Conservation (phyloP, 352 stramenopile genomes). For the Stephanocyclus meneghinianus region DNA sequence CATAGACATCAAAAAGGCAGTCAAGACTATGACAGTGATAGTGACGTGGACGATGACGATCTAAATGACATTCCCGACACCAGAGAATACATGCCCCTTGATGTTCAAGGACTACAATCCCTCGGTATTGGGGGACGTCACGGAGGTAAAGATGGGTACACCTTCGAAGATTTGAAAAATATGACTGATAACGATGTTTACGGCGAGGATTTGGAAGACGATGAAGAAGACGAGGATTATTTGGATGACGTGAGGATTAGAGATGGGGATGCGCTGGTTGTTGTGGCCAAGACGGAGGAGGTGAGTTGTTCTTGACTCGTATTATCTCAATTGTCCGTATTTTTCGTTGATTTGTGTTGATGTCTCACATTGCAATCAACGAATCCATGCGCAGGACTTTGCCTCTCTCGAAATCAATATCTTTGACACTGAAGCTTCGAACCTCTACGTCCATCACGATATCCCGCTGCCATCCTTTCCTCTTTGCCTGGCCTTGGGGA, state of each 20-base stretch:
- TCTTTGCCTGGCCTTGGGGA: slow-evolving; percentile 94
- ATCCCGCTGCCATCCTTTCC: slow-evolving; percentile 98
- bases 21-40: slow-evolving; percentile 61
- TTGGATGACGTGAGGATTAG: slow-evolving; percentile 90
- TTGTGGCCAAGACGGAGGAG: slow-evolving; percentile 95
- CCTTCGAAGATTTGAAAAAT: slow-evolving; percentile 54
- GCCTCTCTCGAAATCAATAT: slow-evolving; percentile 98
- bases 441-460: slow-evolving; percentile 99
- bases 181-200: slow-evolving; percentile 42
- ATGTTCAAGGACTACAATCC: slow-evolving; percentile 76
- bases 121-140: slow-evolving; percentile 64
- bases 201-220: slow-evolving; percentile 43
- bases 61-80: slow-evolving; percentile 79
- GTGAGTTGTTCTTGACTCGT: slow-evolving; percentile 31
- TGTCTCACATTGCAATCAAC: slow-evolving; percentile 48
- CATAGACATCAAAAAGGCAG: slow-evolving; percentile 16
- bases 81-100: slow-evolving; percentile 75
- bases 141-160: slow-evolving; percentile 29
- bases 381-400: slow-evolving; percentile 84
- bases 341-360: slow-evolving; percentile 17
- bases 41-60: slow-evolving; percentile 73
- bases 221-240: slow-evolving; percentile 73
- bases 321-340: neutral
- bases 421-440: slow-evolving; percentile 94
- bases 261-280: slow-evolving; percentile 91